Evolutionary conservation across 106 monocot genomes (phyloP).

Genomic region (Agapanthus africanus): DNA sequence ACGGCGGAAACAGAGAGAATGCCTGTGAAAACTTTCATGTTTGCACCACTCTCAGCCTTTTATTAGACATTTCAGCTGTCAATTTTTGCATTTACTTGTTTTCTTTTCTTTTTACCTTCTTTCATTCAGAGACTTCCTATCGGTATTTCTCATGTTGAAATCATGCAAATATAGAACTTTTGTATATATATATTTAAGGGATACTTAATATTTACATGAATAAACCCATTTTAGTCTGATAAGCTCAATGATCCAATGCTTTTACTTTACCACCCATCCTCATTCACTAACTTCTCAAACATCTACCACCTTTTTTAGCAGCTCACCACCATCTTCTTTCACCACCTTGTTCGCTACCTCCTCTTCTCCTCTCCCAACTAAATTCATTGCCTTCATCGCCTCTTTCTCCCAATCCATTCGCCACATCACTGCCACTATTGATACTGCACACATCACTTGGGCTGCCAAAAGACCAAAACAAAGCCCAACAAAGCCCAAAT

Average conservation of each 20-base stretch:
- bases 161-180: neutral
- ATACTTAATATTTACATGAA: neutral
- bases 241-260: neutral
- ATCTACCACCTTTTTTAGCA: neutral
- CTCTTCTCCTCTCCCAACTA: constrained; percentile 24
- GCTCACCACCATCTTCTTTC: neutral
- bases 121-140: neutral
- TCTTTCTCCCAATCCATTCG: constrained; percentile 33
- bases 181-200: neutral
- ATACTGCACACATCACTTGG: constrained; percentile 29
- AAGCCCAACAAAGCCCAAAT: constrained; percentile 34
- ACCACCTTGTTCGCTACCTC: neutral
- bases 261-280: neutral
- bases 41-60: no score
- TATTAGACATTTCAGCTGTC: no score
- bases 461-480: constrained; percentile 32
- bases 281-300: neutral
- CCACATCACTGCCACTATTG: constrained; percentile 2
- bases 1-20: no score
- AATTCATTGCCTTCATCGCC: constrained; percentile 26
- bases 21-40: no score
- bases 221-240: neutral
- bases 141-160: neutral
- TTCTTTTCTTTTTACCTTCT: neutral
- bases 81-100: neutral